Evolutionary conservation across 1,284 basidiomycete species (phyloP).

Genomic region (Vanrija pseudolonga): DNA sequence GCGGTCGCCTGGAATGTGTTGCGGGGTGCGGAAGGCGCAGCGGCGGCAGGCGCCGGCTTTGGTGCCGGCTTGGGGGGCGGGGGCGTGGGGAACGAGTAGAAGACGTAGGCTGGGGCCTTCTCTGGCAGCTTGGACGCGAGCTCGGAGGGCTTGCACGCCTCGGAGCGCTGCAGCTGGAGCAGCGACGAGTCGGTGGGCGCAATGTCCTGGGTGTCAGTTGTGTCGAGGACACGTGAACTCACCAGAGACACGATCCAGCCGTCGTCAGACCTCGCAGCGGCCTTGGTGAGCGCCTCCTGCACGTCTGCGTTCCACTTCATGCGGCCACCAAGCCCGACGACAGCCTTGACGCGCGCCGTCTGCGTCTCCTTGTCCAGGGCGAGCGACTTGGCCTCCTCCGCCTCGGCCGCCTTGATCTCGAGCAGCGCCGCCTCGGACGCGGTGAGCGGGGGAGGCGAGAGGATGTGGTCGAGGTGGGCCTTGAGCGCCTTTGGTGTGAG

Average conservation of each 20-base stretch:
- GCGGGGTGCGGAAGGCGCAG: constrained; percentile 16
- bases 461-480: constrained; percentile 66
- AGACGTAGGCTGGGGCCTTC: constrained; percentile 56
- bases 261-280: constrained; percentile 54
- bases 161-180: constrained; percentile 34
- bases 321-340: constrained; percentile 42
- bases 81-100: constrained; percentile 66
- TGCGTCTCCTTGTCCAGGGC: constrained; percentile 38
- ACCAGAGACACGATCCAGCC: constrained; percentile 64
- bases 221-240: constrained; percentile 23
- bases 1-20: constrained; percentile 42
- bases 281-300: constrained; percentile 60
- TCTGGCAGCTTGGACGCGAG: constrained; percentile 44
- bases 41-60: not conserved
- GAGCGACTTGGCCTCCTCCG: constrained; percentile 41
- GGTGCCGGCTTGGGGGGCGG: constrained; percentile 22
- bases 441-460: constrained; percentile 74
- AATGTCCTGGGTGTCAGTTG: constrained; percentile 29
- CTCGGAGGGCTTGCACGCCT: constrained; percentile 49
- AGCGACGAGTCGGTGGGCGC: constrained; percentile 24
- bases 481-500: constrained; percentile 58
- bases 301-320: constrained; percentile 64
- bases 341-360: constrained; percentile 33
- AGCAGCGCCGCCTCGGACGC: constrained; percentile 74
- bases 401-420: constrained; percentile 68